phyloP scores from a whole-genome alignment of 371 early-diverging fungal genomes.

The Gilbertella persicaria region DNA sequence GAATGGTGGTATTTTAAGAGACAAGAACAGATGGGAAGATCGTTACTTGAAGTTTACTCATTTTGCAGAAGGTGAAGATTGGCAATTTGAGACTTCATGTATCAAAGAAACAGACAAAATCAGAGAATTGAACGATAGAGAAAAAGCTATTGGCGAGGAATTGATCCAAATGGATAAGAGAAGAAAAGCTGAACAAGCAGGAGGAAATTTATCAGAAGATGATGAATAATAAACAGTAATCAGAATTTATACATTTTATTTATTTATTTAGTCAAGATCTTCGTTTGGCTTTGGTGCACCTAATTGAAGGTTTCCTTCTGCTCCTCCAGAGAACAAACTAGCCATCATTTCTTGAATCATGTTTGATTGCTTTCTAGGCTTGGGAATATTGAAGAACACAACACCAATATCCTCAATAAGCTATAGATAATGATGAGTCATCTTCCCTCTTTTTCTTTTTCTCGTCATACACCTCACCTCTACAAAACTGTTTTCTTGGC shows the following conservation, averaged over 20 bases:
- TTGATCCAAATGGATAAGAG: constrained; percentile 22
- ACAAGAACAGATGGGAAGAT: constrained; percentile 44
- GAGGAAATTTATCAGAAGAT: neutral
- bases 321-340: constrained; percentile 60
- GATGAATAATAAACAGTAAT: no score
- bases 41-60: constrained; percentile 40
- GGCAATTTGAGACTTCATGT: constrained; percentile 37
- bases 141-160: constrained; percentile 9
- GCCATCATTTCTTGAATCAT: constrained; percentile 74
- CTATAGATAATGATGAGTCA: constrained; percentile 13
- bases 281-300: constrained; percentile 8
- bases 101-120: constrained; percentile 32
- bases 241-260: no score
- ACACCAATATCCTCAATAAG: constrained; percentile 68
- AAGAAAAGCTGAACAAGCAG: constrained; percentile 2
- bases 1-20: constrained; percentile 52
- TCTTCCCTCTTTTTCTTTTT: neutral
- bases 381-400: constrained; percentile 66
- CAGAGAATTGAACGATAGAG: constrained; percentile 9
- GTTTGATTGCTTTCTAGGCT: constrained; percentile 68
- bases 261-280: constrained; percentile 11
- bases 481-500: constrained; percentile 38
- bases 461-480: constrained; percentile 18
- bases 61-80: constrained; percentile 29
- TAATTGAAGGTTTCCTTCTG: constrained; percentile 9